These are phyloP conservation scores for Volvox africanus DNA, from an alignment of 139 green algal genomes.

Conservation along the genomic window DNA sequence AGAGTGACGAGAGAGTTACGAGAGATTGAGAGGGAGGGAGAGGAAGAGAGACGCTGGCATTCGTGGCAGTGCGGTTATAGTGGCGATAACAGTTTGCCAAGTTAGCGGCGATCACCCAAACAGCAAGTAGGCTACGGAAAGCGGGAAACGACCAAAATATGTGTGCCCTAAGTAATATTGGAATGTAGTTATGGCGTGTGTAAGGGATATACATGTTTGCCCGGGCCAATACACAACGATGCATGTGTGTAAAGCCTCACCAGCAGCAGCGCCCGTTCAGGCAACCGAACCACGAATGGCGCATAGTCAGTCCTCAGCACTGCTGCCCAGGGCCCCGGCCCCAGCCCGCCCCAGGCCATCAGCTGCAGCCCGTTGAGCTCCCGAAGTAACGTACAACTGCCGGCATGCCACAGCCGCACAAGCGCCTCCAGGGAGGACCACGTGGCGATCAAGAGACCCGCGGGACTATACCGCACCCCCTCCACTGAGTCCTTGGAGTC, in stretches of 20 bases:
- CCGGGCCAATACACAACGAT: too few species aligned
- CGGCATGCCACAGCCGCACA: slow-evolving; percentile 34
- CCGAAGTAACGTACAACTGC: slow-evolving; percentile 3
- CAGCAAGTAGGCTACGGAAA: too few species aligned
- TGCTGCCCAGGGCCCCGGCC: slow-evolving; percentile 9
- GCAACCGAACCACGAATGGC: slow-evolving; percentile 30
- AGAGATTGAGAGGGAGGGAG: background rate
- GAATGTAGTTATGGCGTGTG: too few species aligned
- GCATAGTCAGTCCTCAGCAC: background rate
- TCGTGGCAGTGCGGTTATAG: too few species aligned
- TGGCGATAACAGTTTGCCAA: too few species aligned
- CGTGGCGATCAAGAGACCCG: slow-evolving; percentile 15
- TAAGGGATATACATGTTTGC: too few species aligned
- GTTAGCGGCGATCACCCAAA: too few species aligned
- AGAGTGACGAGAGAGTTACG: too few species aligned
- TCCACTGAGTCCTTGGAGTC: slow-evolving; percentile 6
- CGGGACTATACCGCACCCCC: slow-evolving; percentile 32
- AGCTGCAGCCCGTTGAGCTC: slow-evolving; percentile 15
- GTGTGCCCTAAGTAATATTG: too few species aligned
- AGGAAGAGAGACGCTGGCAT: background rate
- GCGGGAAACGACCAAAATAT: too few species aligned
- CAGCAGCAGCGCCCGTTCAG: slow-evolving; percentile 5
- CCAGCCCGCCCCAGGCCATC: slow-evolving; percentile 15
- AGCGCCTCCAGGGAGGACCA: background rate
- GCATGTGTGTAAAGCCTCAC: too few species aligned